phyloP scores from a whole-genome alignment of 805 yeast species.

The Candida orba region DNA sequence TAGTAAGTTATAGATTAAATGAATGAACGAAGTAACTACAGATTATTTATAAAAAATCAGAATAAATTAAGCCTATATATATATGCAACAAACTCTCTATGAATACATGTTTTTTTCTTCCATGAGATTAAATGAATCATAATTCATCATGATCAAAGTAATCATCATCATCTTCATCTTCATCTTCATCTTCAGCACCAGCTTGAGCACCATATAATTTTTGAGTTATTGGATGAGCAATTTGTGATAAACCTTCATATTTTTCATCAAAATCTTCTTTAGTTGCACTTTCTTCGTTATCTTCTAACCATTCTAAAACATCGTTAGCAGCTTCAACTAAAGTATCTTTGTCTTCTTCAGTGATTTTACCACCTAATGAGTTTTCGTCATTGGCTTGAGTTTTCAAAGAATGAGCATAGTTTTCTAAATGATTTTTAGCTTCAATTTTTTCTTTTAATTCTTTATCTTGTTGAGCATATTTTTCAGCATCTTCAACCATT shows the following conservation, averaged over 20 bases:
- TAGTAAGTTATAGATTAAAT: slow-evolving; percentile 40
- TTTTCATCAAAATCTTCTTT: slow-evolving; percentile 92
- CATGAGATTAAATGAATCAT: slow-evolving; percentile 21
- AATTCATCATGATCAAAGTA: slow-evolving; percentile 67
- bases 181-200: slow-evolving; percentile 39
- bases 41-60: neutral
- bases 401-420: slow-evolving; percentile 78
- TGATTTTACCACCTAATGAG: slow-evolving; percentile 71
- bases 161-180: slow-evolving; percentile 47
- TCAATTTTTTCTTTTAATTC: slow-evolving; percentile 77
- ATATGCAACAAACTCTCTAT: slow-evolving; percentile 1
- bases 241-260: slow-evolving; percentile 69
- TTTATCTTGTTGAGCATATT: slow-evolving; percentile 86
- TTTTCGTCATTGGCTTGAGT: slow-evolving; percentile 52
- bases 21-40: neutral
- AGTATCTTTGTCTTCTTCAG: slow-evolving; percentile 87
- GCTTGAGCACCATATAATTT: slow-evolving; percentile 66
- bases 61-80: neutral
- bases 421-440: slow-evolving; percentile 82
- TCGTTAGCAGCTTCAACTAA: slow-evolving; percentile 83
- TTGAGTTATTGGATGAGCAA: slow-evolving; percentile 88
- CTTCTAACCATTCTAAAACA: slow-evolving; percentile 82
- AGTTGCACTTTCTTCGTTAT: slow-evolving; percentile 77
- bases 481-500: slow-evolving; percentile 97
- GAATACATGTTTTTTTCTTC: neutral